Conservation (phyloP, 129 eudicot species). For the Flaveria ramosissima region DNA sequence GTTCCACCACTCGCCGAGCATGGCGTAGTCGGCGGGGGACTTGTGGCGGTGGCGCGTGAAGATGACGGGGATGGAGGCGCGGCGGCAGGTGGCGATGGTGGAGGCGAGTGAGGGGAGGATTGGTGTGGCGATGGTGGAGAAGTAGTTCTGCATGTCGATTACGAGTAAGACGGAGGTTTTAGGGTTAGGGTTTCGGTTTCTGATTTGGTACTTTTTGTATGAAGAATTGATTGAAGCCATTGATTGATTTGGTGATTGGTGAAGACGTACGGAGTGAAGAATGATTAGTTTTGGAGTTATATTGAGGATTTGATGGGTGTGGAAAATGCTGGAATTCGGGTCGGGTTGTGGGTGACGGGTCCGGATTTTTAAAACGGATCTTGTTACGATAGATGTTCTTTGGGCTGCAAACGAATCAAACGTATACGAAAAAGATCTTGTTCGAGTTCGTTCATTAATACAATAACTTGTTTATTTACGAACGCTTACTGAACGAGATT, state of each 20-base stretch:
- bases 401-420: too few species aligned
- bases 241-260: conserved; percentile 7
- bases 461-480: too few species aligned
- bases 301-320: neutral
- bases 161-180: conserved; percentile 59
- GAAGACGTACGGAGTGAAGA: neutral
- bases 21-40: conserved; percentile 55
- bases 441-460: too few species aligned
- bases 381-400: too few species aligned
- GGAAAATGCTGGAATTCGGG: neutral
- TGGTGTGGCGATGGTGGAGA: conserved; percentile 62
- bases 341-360: neutral
- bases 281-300: neutral
- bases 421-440: too few species aligned
- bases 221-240: conserved; percentile 30
- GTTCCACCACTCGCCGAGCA: conserved; percentile 89
- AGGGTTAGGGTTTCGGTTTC: conserved; percentile 67
- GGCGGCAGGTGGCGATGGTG: conserved; percentile 69
- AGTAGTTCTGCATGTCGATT: conserved; percentile 84
- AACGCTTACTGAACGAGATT: too few species aligned
- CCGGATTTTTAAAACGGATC: neutral
- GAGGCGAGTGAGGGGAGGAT: conserved; percentile 56
- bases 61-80: conserved; percentile 67
- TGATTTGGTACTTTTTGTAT: conserved; percentile 54
- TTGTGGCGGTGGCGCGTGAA: conserved; percentile 97